Conservation (phyloP, 345 rosid species). For the Syzygium jambos region DNA sequence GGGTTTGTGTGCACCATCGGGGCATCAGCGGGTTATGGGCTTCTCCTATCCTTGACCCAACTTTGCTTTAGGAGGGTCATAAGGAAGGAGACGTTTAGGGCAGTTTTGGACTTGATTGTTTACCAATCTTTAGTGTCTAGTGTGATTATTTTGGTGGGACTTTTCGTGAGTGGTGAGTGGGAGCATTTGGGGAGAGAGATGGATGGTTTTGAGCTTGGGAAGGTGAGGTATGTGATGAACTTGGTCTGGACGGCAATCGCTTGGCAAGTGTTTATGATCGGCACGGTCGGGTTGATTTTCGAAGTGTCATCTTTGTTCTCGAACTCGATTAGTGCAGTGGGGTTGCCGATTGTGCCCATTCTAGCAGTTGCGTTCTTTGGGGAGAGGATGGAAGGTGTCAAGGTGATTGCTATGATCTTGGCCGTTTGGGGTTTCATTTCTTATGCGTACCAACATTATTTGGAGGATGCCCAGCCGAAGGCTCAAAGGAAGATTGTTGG, state of each 20-base stretch:
- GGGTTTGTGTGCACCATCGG: slow-evolving; percentile 32
- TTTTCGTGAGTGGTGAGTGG: slow-evolving; percentile 41
- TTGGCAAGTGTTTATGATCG: slow-evolving; percentile 30
- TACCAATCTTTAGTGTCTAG: slow-evolving; percentile 15
- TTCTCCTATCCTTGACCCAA: slow-evolving; percentile 16
- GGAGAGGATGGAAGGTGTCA: slow-evolving; percentile 29
- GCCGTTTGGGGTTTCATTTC: slow-evolving; percentile 44
- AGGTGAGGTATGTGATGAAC: slow-evolving; percentile 22
- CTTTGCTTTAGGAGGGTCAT: slow-evolving; percentile 15
- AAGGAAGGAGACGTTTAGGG: slow-evolving; percentile 9
- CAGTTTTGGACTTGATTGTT: slow-evolving; percentile 26
- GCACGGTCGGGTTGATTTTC: slow-evolving; percentile 24
- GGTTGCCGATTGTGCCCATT: slow-evolving; percentile 32
- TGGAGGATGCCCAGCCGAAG: slow-evolving; percentile 9
- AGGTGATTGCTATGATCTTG: slow-evolving; percentile 25
- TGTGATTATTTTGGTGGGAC: slow-evolving; percentile 8
- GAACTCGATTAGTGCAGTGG: slow-evolving; percentile 16
- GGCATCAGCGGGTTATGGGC: slow-evolving; percentile 27
- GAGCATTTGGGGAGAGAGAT: slow-evolving; percentile 12
- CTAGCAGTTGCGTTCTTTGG: slow-evolving; percentile 29
- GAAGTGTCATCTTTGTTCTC: slow-evolving; percentile 37
- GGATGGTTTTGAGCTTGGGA: slow-evolving; percentile 22
- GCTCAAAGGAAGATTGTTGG: background rate
- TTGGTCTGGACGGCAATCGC: slow-evolving; percentile 20
- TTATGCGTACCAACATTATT: slow-evolving; percentile 31